Evolutionary conservation across 148 eudicot species (phyloP).

Genomic region (Bassia scoparia): DNA sequence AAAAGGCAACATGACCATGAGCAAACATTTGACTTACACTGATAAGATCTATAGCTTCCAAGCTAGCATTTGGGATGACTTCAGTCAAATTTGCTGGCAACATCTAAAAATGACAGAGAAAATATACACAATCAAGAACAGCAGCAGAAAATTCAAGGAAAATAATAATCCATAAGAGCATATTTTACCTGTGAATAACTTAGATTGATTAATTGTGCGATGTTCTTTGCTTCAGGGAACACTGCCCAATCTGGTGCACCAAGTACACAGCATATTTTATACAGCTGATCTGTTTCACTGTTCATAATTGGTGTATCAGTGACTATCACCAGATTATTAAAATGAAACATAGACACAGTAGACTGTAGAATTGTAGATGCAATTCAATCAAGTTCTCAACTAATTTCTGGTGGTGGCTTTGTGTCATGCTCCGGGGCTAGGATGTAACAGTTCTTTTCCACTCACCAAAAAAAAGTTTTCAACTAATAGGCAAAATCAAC

Average conservation of each 20-base stretch:
- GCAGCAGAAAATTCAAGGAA: background rate
- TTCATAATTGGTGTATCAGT: slow-evolving; percentile 20
- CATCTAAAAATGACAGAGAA: slow-evolving; percentile 40
- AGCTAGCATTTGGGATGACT: slow-evolving; percentile 72
- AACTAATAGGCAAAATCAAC: background rate
- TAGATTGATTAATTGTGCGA: slow-evolving; percentile 47
- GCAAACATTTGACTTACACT: slow-evolving; percentile 38
- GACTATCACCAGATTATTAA: background rate
- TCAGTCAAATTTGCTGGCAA: slow-evolving; percentile 60
- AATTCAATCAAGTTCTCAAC: background rate
- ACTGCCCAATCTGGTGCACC: slow-evolving; percentile 68
- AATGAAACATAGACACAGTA: background rate
- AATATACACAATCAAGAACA: background rate
- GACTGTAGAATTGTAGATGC: too few species aligned
- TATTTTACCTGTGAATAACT: slow-evolving; percentile 61
- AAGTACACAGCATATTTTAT: slow-evolving; percentile 91
- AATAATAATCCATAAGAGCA: background rate
- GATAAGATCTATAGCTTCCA: slow-evolving; percentile 83
- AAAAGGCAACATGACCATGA: slow-evolving; percentile 8
- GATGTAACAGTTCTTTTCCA: too few species aligned
- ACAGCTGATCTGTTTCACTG: slow-evolving; percentile 90
- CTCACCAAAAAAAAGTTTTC: too few species aligned
- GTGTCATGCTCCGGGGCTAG: too few species aligned
- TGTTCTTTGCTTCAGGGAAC: slow-evolving; percentile 64
- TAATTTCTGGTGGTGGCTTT: too few species aligned